A percentile compares a stretch with the other conserved stretches of the same genome.
Conservation (phyloP, 2,329 filamentous ascomycete species). For the Cadophora malorum region DNA sequence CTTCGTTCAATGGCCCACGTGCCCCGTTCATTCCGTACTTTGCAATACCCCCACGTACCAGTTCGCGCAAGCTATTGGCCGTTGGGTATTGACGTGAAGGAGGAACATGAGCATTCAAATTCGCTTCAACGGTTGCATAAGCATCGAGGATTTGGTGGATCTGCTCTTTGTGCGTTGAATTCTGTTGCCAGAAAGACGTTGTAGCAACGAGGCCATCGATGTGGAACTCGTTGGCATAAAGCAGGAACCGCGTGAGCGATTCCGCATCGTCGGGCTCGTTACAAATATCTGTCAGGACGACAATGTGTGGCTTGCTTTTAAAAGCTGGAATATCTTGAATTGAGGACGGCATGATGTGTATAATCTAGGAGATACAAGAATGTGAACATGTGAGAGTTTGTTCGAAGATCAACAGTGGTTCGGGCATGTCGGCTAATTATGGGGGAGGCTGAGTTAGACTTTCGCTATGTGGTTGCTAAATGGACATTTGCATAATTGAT, state of each 20-base stretch:
- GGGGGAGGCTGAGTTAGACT: not conserved
- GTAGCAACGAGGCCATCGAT: not conserved
- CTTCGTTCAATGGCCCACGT: not conserved
- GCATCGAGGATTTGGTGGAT: not conserved
- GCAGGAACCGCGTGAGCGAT: not conserved
- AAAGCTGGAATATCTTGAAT: not conserved
- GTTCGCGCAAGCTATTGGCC: not conserved
- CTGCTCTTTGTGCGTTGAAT: not conserved
- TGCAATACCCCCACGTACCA: not conserved
- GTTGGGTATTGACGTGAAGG: not conserved
- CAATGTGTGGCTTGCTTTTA: not conserved
- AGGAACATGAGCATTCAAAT: not conserved
- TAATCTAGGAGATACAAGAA: not conserved
- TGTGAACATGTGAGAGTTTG: not conserved
- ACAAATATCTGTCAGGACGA: not conserved
- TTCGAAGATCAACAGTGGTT: not conserved
- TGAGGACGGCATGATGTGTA: not conserved
- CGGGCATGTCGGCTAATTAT: not conserved
- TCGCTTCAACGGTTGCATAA: not conserved
- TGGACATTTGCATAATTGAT: not conserved
- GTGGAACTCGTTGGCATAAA: not conserved
- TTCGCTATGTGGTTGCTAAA: not conserved
- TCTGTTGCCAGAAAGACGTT: not conserved
- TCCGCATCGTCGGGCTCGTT: not conserved
- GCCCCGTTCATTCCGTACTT: not conserved